Percentiles rank a stretch among this genome's conserved stretches.
phyloP scores from a whole-genome alignment of 1,139 yeast species.

The Fermentozyma sake region DNA sequence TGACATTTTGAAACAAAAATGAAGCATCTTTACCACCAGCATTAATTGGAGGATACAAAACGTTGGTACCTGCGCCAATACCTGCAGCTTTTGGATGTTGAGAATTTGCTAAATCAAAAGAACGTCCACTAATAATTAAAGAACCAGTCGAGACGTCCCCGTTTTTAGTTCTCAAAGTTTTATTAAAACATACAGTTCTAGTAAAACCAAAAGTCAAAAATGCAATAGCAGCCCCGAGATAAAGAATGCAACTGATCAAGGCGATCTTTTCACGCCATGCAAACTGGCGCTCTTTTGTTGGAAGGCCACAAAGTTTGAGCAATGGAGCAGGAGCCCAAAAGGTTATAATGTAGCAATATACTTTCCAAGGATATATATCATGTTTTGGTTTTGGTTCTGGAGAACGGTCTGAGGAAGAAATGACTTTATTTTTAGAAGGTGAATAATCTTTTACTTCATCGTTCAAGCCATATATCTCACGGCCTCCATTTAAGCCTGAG shows the following conservation, averaged over 20 bases:
- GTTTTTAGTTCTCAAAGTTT: slow-evolving; percentile 47
- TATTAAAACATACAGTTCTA: slow-evolving; percentile 64
- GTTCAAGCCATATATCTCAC: slow-evolving; percentile 56
- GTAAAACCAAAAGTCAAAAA: slow-evolving; percentile 91
- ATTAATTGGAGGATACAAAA: slow-evolving; percentile 76
- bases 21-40: slow-evolving; percentile 92
- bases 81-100: slow-evolving; percentile 82
- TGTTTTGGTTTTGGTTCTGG: slow-evolving; percentile 13
- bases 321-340: slow-evolving; percentile 90
- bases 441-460: slow-evolving; percentile 42
- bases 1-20: slow-evolving; percentile 88
- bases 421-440: slow-evolving; percentile 2
- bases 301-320: slow-evolving; percentile 69
- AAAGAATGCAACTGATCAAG: slow-evolving; percentile 67
- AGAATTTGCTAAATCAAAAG: slow-evolving; percentile 67
- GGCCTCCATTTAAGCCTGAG: slow-evolving; percentile 39
- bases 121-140: slow-evolving; percentile 75
- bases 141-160: slow-evolving; percentile 57
- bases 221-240: slow-evolving; percentile 76
- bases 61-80: slow-evolving; percentile 58
- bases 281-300: slow-evolving; percentile 74
- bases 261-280: slow-evolving; percentile 98
- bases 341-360: slow-evolving; percentile 74
- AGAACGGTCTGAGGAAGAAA: slow-evolving; percentile 1
- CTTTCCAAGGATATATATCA: slow-evolving; percentile 66